Evolutionary conservation across 164 flowering plant species (phyloP), one percentile per base, ranked within the genome.

Genomic region (Houttuynia cordata): DNA sequence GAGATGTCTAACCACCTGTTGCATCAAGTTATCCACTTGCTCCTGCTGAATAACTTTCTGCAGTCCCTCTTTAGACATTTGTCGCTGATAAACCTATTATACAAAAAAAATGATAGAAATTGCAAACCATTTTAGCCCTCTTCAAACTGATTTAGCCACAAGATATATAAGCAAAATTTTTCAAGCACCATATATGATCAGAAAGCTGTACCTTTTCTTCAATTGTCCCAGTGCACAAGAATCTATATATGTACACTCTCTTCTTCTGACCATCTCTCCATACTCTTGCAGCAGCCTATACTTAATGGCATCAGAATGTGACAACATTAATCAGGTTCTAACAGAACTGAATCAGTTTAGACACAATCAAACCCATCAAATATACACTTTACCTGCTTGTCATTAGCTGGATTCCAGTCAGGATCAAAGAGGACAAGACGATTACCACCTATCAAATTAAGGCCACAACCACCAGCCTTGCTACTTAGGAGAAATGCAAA

Each of bases 361-460:
- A 21, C 17, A 41, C 8, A 18, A 2, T 39, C 14, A 40, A 51
- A 37, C 21, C 37, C 15, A 53, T 63, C 20, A 25, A 22, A 47
- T 62, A 13, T 9, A 30, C 37, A 61, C 63, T 56, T 71, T 80
- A 91, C 99, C 77, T 94, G 97, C 73, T 94, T 94, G 75, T 94
- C 99, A 80, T 91, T 94, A 67, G 99, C 99, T 64, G 99, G 99
- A 71, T 94, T 94, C 97, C 99, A 94, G 64, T 94, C 99, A 68
- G 99, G 99, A 75, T 94, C 99, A 80, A 94, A 94, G 57, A 94
- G 72, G 67, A 94, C 90, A 64, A 94, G 79, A 42, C 97, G 80
- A 71, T 94, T 94, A 60, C 93, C 97, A 69, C 97, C 99, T 51
- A 91, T 91, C 79, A 91, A 78, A 80, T 94, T 94, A 62, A 94